These are phyloP conservation scores for Mycena amicta DNA, from an alignment of 768 basidiomycete genomes.

Conservation along the genomic window DNA sequence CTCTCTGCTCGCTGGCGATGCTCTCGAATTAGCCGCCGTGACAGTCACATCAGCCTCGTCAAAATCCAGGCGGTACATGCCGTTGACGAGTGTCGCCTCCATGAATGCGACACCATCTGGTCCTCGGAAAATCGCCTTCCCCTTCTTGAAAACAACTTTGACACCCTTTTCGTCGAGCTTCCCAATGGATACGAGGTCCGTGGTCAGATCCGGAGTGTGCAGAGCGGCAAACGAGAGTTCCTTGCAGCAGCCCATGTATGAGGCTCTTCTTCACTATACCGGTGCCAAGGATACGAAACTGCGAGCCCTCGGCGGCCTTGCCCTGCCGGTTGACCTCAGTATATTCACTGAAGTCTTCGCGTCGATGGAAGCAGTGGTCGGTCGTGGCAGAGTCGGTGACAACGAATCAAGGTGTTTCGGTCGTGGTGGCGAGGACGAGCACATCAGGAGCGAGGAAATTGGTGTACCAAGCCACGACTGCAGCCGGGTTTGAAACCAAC, in stretches of 20 bases:
- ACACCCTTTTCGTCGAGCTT: not conserved
- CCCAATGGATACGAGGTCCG: not conserved
- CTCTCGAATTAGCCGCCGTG: not conserved
- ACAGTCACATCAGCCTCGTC: not conserved
- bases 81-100: not conserved
- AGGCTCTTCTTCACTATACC: not conserved
- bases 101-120: not conserved
- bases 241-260: not conserved
- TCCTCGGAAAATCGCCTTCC: not conserved
- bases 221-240: not conserved
- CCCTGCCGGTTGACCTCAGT: not conserved
- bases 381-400: slow-evolving; percentile 13
- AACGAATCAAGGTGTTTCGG: not conserved
- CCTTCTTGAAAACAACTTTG: not conserved
- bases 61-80: slow-evolving; percentile 1
- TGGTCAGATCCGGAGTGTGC: not conserved
- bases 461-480: slow-evolving; percentile 8
- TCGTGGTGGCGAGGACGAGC: not conserved
- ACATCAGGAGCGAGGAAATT: not conserved
- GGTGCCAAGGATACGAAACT: slow-evolving; percentile 1
- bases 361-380: slow-evolving; percentile 10
- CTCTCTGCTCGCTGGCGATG: not conserved
- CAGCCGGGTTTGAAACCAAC: not conserved
- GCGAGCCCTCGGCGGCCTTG: slow-evolving; percentile 10
- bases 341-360: slow-evolving; percentile 11